Evolutionary conservation across 202 grass and related monocot genomes (phyloP).

Genomic region (Setaria italica): DNA sequence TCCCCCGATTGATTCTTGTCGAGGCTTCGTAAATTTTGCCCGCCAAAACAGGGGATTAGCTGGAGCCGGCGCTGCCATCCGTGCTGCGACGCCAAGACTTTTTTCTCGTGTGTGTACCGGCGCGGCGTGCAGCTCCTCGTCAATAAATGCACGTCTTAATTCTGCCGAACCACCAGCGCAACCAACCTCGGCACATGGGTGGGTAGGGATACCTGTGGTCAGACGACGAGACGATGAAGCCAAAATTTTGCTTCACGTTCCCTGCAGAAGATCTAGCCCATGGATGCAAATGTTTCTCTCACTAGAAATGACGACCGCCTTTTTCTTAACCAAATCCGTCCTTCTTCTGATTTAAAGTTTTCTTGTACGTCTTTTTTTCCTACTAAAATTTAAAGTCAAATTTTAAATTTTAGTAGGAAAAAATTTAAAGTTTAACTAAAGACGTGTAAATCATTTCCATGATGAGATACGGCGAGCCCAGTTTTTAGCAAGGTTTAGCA

Average conservation of each 20-base stretch:
- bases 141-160: constrained; percentile 35
- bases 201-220: background rate
- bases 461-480: too few relatives aligned
- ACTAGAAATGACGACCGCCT: too few relatives aligned
- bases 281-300: background rate
- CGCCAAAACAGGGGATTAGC: background rate
- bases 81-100: constrained; percentile 8
- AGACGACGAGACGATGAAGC: background rate
- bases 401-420: too few relatives aligned
- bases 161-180: background rate
- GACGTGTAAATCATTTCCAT: too few relatives aligned
- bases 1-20: too few relatives aligned
- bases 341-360: background rate
- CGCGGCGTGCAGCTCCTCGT: background rate
- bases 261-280: background rate
- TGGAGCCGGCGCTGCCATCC: background rate
- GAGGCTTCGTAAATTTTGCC: background rate
- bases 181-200: constrained; percentile 13
- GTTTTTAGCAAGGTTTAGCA: too few relatives aligned
- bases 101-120: background rate
- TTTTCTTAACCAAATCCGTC: background rate
- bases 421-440: too few relatives aligned
- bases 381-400: too few relatives aligned
- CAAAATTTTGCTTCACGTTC: background rate
- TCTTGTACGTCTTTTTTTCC: too few relatives aligned